phyloP scores from a whole-genome alignment of 371 early-diverging fungal species.

The Phascolomyces articulosus region DNA sequence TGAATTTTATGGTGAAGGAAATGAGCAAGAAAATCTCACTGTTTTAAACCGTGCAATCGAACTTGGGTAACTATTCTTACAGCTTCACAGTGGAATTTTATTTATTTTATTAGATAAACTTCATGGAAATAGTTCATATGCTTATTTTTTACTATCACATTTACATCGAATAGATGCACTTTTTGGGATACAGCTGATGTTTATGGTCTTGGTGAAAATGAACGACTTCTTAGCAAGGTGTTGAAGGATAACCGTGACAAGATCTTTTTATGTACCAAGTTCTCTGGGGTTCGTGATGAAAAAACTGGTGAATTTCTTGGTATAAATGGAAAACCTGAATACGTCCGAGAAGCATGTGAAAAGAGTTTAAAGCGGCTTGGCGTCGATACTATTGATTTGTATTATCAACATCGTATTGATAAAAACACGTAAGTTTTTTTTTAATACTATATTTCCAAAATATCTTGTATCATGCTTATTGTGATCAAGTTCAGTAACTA shows the following conservation, averaged over 20 bases:
- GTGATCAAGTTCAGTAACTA: too few species aligned
- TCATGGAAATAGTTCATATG: too few species aligned
- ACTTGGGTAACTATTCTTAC: neutral
- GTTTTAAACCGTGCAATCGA: neutral
- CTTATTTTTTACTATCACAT: neutral
- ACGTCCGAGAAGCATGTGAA: conserved; percentile 49
- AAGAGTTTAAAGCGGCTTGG: conserved; percentile 47
- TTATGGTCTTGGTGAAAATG: conserved; percentile 36
- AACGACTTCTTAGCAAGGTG: conserved; percentile 35
- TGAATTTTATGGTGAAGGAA: neutral
- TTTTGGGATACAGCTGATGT: conserved; percentile 38
- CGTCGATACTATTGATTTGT: conserved; percentile 58
- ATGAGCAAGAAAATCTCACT: neutral
- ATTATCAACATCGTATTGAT: conserved; percentile 64
- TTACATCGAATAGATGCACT: conserved; percentile 11
- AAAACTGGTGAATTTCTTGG: conserved; percentile 25
- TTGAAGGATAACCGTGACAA: conserved; percentile 38
- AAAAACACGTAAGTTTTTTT: conserved; percentile 24
- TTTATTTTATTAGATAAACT: too few species aligned
- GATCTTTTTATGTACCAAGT: conserved; percentile 54
- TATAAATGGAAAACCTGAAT: conserved; percentile 48
- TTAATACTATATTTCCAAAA: neutral
- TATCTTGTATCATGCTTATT: too few species aligned
- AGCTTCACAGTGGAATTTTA: too few species aligned
- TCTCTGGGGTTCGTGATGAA: conserved; percentile 29